Percentiles rank a stretch among this genome's conserved stretches.
Evolutionary conservation across 164 flowering plant species (phyloP).

Genomic region (Nymphaea colorata): DNA sequence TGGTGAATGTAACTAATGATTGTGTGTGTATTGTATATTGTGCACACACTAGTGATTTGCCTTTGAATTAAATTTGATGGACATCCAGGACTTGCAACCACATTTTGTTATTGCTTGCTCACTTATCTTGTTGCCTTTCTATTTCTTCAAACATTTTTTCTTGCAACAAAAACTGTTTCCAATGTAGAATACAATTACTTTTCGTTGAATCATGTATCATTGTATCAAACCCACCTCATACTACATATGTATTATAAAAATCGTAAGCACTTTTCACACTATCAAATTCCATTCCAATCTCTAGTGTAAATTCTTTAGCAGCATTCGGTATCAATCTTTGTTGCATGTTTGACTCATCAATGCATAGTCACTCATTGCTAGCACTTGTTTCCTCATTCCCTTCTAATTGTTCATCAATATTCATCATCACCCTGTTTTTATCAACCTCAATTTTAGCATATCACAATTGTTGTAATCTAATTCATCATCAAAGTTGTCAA

Average conservation of each 20-base stretch:
- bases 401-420: no score
- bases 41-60: not conserved
- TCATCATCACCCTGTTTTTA: no score
- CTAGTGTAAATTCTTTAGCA: not conserved
- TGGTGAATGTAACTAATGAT: not conserved
- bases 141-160: not conserved
- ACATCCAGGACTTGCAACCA: not conserved
- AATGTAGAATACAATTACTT: not conserved
- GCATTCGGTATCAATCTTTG: not conserved
- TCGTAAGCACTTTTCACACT: not conserved
- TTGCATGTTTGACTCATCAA: not conserved
- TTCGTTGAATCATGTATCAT: not conserved
- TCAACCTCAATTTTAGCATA: no score
- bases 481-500: no score
- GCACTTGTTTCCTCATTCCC: not conserved
- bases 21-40: not conserved
- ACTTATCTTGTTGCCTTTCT: not conserved
- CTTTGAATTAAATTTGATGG: not conserved
- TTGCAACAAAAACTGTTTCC: not conserved
- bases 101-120: not conserved
- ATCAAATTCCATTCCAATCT: not conserved
- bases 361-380: not conserved
- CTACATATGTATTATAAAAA: no score
- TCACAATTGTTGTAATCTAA: no score
- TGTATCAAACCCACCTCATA: not conserved